Evolutionary conservation across 352 stramenopile species (phyloP).

Genomic region (Phytophthora brassicae): DNA sequence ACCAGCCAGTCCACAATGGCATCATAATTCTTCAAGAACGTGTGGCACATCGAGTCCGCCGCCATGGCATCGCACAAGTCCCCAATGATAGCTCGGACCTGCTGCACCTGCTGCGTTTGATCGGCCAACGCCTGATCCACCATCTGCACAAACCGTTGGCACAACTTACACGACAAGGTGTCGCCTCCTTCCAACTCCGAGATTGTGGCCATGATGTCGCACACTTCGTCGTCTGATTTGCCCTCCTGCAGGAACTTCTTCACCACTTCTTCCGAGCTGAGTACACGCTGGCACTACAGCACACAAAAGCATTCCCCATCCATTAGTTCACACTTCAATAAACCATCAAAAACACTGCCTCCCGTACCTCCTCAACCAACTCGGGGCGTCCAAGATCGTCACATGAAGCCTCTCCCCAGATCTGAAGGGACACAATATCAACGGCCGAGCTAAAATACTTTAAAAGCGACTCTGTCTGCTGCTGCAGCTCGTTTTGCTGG

Average conservation of each 20-base stretch:
- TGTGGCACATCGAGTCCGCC: slow-evolving; percentile 76
- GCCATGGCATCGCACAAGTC: slow-evolving; percentile 76
- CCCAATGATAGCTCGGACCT: slow-evolving; percentile 72
- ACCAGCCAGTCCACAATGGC: slow-evolving; percentile 79
- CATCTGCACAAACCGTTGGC: slow-evolving; percentile 79
- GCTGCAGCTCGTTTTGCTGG: slow-evolving; percentile 44
- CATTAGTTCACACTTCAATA: slow-evolving; percentile 6
- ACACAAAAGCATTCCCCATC: not conserved
- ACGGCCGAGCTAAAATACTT: slow-evolving; percentile 44
- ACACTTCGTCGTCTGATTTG: slow-evolving; percentile 53
- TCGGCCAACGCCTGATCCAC: slow-evolving; percentile 57
- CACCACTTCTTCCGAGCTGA: slow-evolving; percentile 47
- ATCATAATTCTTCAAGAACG: slow-evolving; percentile 75
- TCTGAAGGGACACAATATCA: slow-evolving; percentile 42
- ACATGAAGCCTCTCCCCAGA: slow-evolving; percentile 51
- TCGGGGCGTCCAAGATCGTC: slow-evolving; percentile 39
- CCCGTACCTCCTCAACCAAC: slow-evolving; percentile 36
- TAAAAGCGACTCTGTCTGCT: slow-evolving; percentile 38
- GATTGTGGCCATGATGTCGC: slow-evolving; percentile 34
- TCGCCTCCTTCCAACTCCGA: slow-evolving; percentile 33
- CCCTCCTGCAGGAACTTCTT: slow-evolving; percentile 41
- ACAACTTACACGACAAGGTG: slow-evolving; percentile 67
- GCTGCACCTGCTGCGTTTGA: slow-evolving; percentile 60
- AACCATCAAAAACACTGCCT: slow-evolving; percentile 1
- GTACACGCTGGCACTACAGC: slow-evolving; percentile 41